Conservation (phyloP, 2,329 filamentous ascomycete genomes). For the Aspergillus fumigatiaffinis region DNA sequence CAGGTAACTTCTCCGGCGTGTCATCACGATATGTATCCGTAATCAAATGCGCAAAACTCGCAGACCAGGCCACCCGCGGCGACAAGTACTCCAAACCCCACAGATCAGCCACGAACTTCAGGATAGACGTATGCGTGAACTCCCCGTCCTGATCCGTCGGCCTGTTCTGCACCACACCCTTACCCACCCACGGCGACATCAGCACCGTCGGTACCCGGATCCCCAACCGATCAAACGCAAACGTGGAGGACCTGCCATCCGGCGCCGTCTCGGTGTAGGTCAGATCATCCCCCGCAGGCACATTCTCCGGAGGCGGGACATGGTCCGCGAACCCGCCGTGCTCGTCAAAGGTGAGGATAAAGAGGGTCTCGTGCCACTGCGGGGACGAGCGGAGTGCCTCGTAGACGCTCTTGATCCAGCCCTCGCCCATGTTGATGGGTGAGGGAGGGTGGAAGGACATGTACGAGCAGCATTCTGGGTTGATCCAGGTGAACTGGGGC, state of each 20-base stretch:
- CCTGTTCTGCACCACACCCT: conserved; percentile 39
- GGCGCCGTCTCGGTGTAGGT: conserved; percentile 31
- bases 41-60: conserved; percentile 35
- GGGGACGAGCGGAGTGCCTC: conserved; percentile 43
- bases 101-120: conserved; percentile 42
- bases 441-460: conserved; percentile 47
- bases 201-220: conserved; percentile 43
- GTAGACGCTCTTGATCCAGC: conserved; percentile 46
- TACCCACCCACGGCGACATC: conserved; percentile 44
- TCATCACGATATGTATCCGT: conserved; percentile 21
- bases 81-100: conserved; percentile 41
- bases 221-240: conserved; percentile 42
- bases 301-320: conserved; percentile 38
- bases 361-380: conserved; percentile 47
- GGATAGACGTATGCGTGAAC: conserved; percentile 45
- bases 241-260: conserved; percentile 35
- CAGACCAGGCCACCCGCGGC: conserved; percentile 35
- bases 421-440: conserved; percentile 43
- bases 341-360: conserved; percentile 48
- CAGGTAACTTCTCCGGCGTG: conserved; percentile 22
- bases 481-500: conserved; percentile 47
- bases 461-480: conserved; percentile 49
- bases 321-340: conserved; percentile 48
- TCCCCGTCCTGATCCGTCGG: conserved; percentile 36
- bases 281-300: conserved; percentile 38